Evolutionary conservation across 1,284 basidiomycete species (phyloP), one percentile per base, ranked within the genome.

Genomic region (Melampsora americana): DNA sequence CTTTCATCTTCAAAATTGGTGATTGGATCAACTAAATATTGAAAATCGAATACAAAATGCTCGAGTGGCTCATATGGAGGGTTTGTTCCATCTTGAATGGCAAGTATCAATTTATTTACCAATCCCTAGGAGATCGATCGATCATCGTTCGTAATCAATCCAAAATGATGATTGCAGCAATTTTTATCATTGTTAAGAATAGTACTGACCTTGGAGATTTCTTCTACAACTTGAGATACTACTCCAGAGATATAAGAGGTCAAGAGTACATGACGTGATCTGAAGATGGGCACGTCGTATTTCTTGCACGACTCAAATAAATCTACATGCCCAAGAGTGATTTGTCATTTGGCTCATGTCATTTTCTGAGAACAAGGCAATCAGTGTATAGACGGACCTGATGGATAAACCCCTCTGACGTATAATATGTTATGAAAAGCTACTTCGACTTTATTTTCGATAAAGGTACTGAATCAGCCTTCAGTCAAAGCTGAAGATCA

Each of bases 371-470:
- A 11, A 23, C 28, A 42, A 42, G 39, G 4, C 11, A 59, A 56
- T 23, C 14, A 67, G 16, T 42, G 11, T 20, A 65, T 28, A 23
- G 2, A 61, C 79, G 30, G 18, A 79, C 81, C 74, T 11, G 89
- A 85, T 0, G 95, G 95, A 80, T 98, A 98, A 65, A 98, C 87
- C 78, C 90, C 89, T 30, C 95, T 89, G 30, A 94, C 88, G 81
- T 92, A 95, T 0, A 98, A 86, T 77, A 98, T 92, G 0, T 90
- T 90, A 82, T 97, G 94, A 77, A 96, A 89, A 1, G 92, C 91
- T 30, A 95, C 91, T 83, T 98, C 95, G 79, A 98, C 93, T 95
- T 71, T n/a, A n/a, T 39, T 11, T 5, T 35, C 60, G 50, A 23
- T 0, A 1, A 16, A 42, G 18, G 23, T 0, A 56, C 14, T 18